These are phyloP conservation scores for Blastocystis sp. DNA, from an alignment of 352 stramenopile species.

Conservation along the genomic window DNA sequence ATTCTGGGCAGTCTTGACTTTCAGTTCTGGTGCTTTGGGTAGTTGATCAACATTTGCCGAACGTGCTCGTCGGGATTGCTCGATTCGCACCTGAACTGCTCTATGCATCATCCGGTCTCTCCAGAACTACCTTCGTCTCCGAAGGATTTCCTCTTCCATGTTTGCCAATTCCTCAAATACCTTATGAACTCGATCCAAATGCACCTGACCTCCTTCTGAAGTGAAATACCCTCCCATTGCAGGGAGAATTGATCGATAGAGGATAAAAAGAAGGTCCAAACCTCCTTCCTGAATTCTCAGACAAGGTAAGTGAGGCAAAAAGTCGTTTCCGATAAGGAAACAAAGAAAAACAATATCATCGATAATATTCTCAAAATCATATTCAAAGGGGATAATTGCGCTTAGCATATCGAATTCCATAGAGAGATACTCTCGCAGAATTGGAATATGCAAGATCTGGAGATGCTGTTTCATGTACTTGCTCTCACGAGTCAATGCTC, in stretches of 20 bases:
- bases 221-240: constrained; percentile 87
- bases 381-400: constrained; percentile 77
- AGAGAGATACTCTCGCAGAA: constrained; percentile 64
- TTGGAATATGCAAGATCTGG: constrained; percentile 62
- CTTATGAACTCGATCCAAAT: constrained; percentile 86
- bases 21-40: neutral
- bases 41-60: neutral
- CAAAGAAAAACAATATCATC: constrained; percentile 83
- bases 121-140: neutral
- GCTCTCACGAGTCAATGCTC: constrained; percentile 3
- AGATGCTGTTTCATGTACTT: constrained; percentile 62
- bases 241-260: constrained; percentile 82
- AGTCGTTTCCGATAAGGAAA: constrained; percentile 98
- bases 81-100: constrained; percentile 41
- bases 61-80: constrained; percentile 8
- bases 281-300: constrained; percentile 96
- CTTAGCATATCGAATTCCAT: constrained; percentile 61
- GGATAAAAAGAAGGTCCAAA: constrained; percentile 91
- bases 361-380: constrained; percentile 91
- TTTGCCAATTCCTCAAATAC: constrained; percentile 87
- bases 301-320: constrained; percentile 91
- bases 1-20: constrained; percentile 37
- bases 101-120: constrained; percentile 38
- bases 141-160: constrained; percentile 72
- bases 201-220: constrained; percentile 80